These are phyloP conservation scores for Hylodesmum podocarpum DNA, from an alignment of 306 rosid genomes.

Conservation along the genomic window DNA sequence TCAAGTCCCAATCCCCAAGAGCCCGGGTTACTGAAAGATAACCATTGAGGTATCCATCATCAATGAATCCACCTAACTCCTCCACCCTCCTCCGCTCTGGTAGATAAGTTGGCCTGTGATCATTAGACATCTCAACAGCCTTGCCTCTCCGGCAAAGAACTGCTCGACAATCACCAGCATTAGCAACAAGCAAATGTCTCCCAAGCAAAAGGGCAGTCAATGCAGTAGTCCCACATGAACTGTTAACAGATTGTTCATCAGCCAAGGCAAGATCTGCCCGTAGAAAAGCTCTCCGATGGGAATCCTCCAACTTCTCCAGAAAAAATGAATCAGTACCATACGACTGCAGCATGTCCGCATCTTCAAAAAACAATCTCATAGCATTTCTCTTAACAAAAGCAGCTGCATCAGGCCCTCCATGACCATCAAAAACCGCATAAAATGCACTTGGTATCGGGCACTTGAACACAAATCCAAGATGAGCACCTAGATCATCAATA, in stretches of 20 bases:
- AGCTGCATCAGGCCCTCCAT: constrained; percentile 94
- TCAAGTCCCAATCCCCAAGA: constrained; percentile 87
- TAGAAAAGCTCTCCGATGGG: constrained; percentile 71
- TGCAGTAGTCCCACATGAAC: constrained; percentile 90
- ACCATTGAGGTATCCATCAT: constrained; percentile 66
- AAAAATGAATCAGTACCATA: constrained; percentile 52
- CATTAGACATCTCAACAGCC: constrained; percentile 82
- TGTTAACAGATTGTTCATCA: constrained; percentile 55
- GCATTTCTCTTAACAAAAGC: constrained; percentile 76
- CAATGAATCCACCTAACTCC: constrained; percentile 58
- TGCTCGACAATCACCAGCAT: constrained; percentile 97
- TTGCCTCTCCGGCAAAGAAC: constrained; percentile 83
- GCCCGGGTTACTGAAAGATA: constrained; percentile 76
- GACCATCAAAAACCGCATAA: constrained; percentile 95
- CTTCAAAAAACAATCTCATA: constrained; percentile 76
- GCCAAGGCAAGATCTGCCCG: constrained; percentile 84
- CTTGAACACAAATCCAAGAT: constrained; percentile 55
- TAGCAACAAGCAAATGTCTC: constrained; percentile 81
- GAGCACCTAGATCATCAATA: constrained; percentile 78
- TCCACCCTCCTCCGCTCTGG: constrained; percentile 73
- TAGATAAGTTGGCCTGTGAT: constrained; percentile 61
- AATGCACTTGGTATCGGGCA: constrained; percentile 62
- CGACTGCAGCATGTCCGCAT: constrained; percentile 56
- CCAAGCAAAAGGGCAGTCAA: constrained; percentile 84
- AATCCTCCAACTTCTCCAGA: constrained; percentile 61